phyloP scores from a whole-genome alignment of 2,329 filamentous ascomycete species.

The Apiospora hydei region DNA sequence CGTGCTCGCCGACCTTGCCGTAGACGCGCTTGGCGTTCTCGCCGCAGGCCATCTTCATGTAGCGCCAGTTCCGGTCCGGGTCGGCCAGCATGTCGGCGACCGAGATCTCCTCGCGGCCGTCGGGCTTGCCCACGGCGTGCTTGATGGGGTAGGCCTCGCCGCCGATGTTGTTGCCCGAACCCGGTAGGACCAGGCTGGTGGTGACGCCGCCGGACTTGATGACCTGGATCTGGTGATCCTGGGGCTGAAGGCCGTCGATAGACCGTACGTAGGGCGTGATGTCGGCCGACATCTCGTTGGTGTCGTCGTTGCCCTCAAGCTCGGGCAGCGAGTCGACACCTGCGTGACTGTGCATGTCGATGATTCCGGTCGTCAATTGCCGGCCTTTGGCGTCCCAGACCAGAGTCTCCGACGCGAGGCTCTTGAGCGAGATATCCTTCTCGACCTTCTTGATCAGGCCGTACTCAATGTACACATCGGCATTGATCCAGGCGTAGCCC shows the following conservation, averaged over 20 bases:
- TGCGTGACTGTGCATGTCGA: slow-evolving; percentile 76
- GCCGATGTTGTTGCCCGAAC: slow-evolving; percentile 76
- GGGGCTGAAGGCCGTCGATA: slow-evolving; percentile 69
- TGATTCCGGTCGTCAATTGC: slow-evolving; percentile 70
- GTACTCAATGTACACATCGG: slow-evolving; percentile 67
- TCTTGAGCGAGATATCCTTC: slow-evolving; percentile 36
- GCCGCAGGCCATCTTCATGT: slow-evolving; percentile 80
- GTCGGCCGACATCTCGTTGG: slow-evolving; percentile 69
- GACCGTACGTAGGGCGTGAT: slow-evolving; percentile 73
- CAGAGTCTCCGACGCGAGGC: slow-evolving; percentile 52
- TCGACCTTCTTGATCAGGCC: slow-evolving; percentile 66
- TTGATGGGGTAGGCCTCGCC: slow-evolving; percentile 76
- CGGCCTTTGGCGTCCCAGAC: slow-evolving; percentile 67
- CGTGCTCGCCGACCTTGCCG: slow-evolving; percentile 59
- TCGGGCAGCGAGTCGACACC: slow-evolving; percentile 65
- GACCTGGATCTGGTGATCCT: slow-evolving; percentile 70
- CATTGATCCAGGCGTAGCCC: slow-evolving; percentile 65
- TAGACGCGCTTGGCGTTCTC: slow-evolving; percentile 73
- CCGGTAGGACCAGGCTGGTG: slow-evolving; percentile 70
- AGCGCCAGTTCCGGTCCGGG: slow-evolving; percentile 70
- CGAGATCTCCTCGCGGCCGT: slow-evolving; percentile 69
- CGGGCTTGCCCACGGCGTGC: slow-evolving; percentile 65
- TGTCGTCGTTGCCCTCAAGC: slow-evolving; percentile 62
- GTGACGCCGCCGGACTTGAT: slow-evolving; percentile 80
- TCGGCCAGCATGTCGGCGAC: slow-evolving; percentile 70